A percentile compares a stretch with the other conserved stretches of the same genome.
Conservation (phyloP, 2,329 filamentous ascomycete genomes). For the Rugonectria rugulosa region DNA sequence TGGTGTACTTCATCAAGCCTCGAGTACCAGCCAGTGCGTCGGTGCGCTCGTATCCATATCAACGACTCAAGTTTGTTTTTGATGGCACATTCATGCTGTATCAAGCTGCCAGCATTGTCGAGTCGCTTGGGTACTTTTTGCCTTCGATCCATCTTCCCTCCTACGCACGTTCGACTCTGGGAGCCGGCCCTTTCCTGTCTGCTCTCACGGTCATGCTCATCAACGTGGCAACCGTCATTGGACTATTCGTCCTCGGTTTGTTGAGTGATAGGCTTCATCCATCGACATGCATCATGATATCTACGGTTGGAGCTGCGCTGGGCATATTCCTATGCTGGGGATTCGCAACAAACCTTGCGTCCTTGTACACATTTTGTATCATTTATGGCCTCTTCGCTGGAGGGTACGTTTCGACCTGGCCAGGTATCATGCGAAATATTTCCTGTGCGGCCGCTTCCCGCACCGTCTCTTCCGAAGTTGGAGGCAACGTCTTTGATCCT, state of each 20-base stretch:
- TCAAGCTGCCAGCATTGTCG: conserved; percentile 61
- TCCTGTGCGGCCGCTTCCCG: conserved; percentile 17
- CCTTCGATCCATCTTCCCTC: conserved; percentile 65
- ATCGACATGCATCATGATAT: conserved; percentile 59
- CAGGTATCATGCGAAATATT: conserved; percentile 56
- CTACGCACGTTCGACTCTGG: conserved; percentile 57
- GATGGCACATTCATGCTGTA: conserved; percentile 62
- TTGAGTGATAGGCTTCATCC: conserved; percentile 59
- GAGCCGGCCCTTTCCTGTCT: conserved; percentile 52
- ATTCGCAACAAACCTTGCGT: conserved; percentile 53
- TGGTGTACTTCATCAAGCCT: conserved; percentile 60
- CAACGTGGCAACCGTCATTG: conserved; percentile 62
- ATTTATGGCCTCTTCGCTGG: conserved; percentile 70
- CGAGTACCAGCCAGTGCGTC: conserved; percentile 49
- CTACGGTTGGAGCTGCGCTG: conserved; percentile 59
- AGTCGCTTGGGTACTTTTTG: conserved; percentile 65
- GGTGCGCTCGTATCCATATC: conserved; percentile 36
- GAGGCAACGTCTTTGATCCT: conserved; percentile 43
- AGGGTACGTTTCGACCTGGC: conserved; percentile 66
- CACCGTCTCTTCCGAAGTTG: not conserved
- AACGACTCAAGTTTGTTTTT: conserved; percentile 56
- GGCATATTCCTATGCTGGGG: conserved; percentile 68
- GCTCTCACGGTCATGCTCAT: conserved; percentile 62
- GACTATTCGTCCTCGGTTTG: conserved; percentile 50
- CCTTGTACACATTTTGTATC: conserved; percentile 66